Base-by-base conservation (phyloP, 345 rosid species). In the Rhizophora apiculata region DNA sequence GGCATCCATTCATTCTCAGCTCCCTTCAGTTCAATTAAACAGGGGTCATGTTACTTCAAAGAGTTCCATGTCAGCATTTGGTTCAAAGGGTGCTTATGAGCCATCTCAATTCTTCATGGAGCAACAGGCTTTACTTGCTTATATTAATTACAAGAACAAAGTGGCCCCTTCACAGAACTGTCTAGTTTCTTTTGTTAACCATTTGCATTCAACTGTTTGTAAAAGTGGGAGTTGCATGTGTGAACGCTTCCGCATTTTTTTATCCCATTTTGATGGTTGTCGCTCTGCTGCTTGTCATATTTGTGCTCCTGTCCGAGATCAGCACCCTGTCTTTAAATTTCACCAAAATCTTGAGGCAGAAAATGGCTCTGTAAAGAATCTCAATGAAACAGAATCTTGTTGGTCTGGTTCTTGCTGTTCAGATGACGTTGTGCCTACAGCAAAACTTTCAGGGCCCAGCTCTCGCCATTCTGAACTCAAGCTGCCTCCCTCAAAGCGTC, bases 151-250 rank as follows among this genome's bases (percentile, higher is more conserved):
- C 46, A 79, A 77, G 77, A 68, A 29, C 15, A 71, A 76, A 22
- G 43, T 6, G 27, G 18, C 19, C 43, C 36, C 64, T 10, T 6
- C 20, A 3, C 68, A 54, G 57, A 62, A 72, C 57, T 31, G 51
- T 49, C 65, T 46, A 49, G 76, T 52, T 62, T 79, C 76, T 69
- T 82, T 76, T 24, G 60, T 77, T 29, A 63, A 74, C 26, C 20
- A 68, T 51, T 63, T 74, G 71, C 85, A 82, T 66, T 72, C 75
- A 72, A 60, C 51, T 21, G 43, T 54, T 65, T 82, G 83, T 55
- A 49, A 55, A 15, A n/a, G 32, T 15, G 3, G 13, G 69, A 67
- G 29, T 48, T 82, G 85, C 51, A 32, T 29, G 39, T 82, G 86
- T 30, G 51, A 13, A 54, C 32, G 6, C 26, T 51, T 65, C 70